A percentile compares a stretch with the other conserved stretches of the same genome.
Conservation (phyloP, 2,329 filamentous ascomycete species). For the Neofusicoccum sp. region DNA sequence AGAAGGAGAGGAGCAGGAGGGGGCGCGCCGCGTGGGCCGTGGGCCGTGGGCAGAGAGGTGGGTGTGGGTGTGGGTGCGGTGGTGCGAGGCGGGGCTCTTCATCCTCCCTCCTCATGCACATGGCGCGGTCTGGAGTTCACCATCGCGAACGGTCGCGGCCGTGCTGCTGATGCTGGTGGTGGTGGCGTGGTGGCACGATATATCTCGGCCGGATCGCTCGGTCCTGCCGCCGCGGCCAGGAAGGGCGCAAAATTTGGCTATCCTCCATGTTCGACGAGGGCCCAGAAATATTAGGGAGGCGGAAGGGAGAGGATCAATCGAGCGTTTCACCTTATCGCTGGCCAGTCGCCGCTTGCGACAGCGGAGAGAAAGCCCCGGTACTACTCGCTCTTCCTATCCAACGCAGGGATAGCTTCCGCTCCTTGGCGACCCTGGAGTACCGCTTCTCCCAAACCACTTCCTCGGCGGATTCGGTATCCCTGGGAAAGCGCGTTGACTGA, state of each 20-base stretch:
- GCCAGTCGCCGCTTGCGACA: background rate
- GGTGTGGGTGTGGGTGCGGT: background rate
- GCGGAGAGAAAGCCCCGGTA: background rate
- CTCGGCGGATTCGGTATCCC: background rate
- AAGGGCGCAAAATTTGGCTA: background rate
- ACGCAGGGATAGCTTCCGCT: background rate
- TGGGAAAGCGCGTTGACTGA: background rate
- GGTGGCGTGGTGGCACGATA: slow-evolving; percentile 3
- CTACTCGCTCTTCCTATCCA: background rate
- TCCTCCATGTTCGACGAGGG: background rate
- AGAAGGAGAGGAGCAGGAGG: background rate
- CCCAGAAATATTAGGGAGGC: background rate
- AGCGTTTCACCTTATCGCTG: background rate
- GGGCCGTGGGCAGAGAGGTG: background rate
- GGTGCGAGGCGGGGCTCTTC: background rate
- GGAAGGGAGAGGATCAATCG: background rate
- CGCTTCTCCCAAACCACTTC: background rate
- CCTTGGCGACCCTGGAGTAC: background rate
- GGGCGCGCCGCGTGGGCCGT: background rate
- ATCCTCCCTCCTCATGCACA: background rate
- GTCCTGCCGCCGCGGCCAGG: slow-evolving; percentile 1
- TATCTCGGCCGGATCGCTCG: background rate
- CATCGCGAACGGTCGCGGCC: background rate
- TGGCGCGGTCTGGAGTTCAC: background rate
- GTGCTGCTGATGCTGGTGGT: background rate